These are phyloP conservation scores for Globisporangium perplexum DNA, from an alignment of 352 stramenopile species.

Conservation along the genomic window DNA sequence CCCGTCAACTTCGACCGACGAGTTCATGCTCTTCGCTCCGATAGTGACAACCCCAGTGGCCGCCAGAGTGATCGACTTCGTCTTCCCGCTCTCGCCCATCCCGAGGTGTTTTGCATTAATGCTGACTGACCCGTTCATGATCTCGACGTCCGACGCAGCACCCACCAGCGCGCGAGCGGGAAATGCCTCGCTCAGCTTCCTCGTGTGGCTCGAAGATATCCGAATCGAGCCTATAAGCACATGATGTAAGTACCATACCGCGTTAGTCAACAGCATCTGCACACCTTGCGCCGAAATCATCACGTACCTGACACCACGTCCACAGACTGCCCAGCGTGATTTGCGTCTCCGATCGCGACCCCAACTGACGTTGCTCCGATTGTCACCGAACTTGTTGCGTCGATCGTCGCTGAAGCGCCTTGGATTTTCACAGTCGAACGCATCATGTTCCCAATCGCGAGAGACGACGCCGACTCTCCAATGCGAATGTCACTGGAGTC, in stretches of 20 bases:
- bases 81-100: constrained; percentile 4
- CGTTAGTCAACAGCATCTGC: not conserved
- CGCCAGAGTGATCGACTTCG: constrained; percentile 4
- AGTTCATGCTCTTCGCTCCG: constrained; percentile 4
- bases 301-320: constrained; percentile 22
- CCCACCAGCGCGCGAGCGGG: not conserved
- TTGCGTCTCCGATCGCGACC: constrained; percentile 22
- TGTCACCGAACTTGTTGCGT: constrained; percentile 19
- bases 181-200: not conserved
- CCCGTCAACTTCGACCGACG: constrained; percentile 3
- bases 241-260: not conserved
- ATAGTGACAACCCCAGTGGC: not conserved
- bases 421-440: constrained; percentile 22
- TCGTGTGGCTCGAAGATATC: constrained; percentile 4
- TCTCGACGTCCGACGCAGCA: constrained; percentile 3
- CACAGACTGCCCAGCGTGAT: constrained; percentile 19
- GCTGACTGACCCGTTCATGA: constrained; percentile 6
- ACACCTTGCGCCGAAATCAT: not conserved
- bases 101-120: constrained; percentile 2
- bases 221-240: constrained; percentile 8
- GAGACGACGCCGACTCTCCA: constrained; percentile 21
- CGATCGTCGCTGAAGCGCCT: constrained; percentile 16
- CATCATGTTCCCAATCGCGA: constrained; percentile 22
- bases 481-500: constrained; percentile 37
- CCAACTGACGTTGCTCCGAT: constrained; percentile 19